These are phyloP conservation scores for Gaertneriomyces sp. DNA, from an alignment of 192 early-diverging fungal species.

Conservation along the genomic window DNA sequence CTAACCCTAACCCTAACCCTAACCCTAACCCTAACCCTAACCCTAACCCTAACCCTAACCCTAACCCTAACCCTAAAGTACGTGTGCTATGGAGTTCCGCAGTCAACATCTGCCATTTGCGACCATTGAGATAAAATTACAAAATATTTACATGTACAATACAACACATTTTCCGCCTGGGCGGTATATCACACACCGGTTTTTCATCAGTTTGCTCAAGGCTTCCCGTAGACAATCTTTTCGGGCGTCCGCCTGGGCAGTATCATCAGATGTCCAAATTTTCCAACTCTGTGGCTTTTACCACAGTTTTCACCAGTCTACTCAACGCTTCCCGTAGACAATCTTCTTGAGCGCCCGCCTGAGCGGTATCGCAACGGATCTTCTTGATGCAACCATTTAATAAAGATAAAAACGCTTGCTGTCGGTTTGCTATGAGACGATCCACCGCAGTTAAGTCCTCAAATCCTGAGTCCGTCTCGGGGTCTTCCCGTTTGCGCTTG, in stretches of 20 bases:
- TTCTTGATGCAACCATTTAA: not conserved
- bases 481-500: not conserved
- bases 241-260: constrained; percentile 1
- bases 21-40: too few species aligned
- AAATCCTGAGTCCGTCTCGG: too few species aligned
- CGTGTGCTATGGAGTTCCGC: too few species aligned
- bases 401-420: constrained; percentile 3
- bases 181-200: constrained; percentile 2
- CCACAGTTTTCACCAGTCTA: constrained; percentile 3
- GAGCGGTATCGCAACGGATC: constrained; percentile 1
- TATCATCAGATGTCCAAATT: constrained; percentile 1
- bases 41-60: too few species aligned
- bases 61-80: too few species aligned
- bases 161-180: too few species aligned
- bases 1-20: too few species aligned
- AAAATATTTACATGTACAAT: too few species aligned
- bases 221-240: constrained; percentile 2
- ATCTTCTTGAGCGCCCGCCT: constrained; percentile 1
- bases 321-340: not conserved
- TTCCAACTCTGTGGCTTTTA: constrained; percentile 5
- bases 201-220: constrained; percentile 1
- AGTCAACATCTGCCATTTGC: too few species aligned
- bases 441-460: constrained; percentile 1
- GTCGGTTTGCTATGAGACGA: not conserved
- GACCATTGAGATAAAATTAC: too few species aligned